Base-by-base conservation (phyloP, 1,284 basidiomycete species). In the Serendipita sp. region DNA sequence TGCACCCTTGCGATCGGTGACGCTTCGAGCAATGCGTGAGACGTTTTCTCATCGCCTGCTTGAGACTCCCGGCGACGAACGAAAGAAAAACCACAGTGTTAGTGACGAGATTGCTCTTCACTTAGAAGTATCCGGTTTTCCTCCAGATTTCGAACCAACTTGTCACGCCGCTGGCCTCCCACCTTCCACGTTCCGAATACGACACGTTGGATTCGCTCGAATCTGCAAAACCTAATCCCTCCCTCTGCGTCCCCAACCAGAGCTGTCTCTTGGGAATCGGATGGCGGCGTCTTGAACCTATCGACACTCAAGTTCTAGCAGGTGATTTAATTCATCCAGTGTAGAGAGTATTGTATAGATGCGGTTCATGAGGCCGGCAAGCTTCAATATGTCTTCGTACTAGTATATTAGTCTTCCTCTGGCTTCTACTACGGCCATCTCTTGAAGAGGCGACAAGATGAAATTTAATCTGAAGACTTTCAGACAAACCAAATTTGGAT, bases 361-460 rank as follows among this genome's bases (percentile, higher is more conserved):
- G 50, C 94, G 83, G 38, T 85, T 87, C 0, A 94, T 97, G 67
- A 93, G 85, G 6, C 94, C 94, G 0, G 93, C 92, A 30, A 98
- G 82, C 72, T 96, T 91, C 47, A 96, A 85, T 1, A 99, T 78
- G 68, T 95, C 93, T 70, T 92, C 92, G 73, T 92, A 91, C 4
- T 88, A 87, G 71, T 91, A 91, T 91, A 91, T 93, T 45, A 96
- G 76, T 42, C 93, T 80, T 1, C 93, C 93, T 22, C 94, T 94
- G 0, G 94, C 95, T 69, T 99, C 94, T 2, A 94, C 93, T 3
- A 97, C 82, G 0, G 93, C 93, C 41, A 98, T 79, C 2, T 22
- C 22, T 22, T 22, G 22, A 98, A 79, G 2, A 98, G 80, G 22
- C 94, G 82, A n/a, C 93, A 83, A 66, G 94, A 96, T 26, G 93